Evolutionary conservation across 202 grass and related monocot species (phyloP).

Genomic region (Panicum virgatum): DNA sequence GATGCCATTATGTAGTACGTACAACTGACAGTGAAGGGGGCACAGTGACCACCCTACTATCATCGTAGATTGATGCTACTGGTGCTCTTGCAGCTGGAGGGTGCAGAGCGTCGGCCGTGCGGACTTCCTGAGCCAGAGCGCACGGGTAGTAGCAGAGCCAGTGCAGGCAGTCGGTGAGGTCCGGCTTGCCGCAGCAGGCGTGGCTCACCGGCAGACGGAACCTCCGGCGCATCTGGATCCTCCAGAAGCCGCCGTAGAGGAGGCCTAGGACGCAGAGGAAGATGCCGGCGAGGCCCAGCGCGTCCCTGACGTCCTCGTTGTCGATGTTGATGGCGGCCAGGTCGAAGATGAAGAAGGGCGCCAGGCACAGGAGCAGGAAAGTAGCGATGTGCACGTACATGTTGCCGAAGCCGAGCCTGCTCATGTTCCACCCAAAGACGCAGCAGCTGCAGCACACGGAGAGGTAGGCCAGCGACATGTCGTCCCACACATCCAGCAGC

Average conservation of each 20-base stretch:
- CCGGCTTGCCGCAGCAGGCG: slow-evolving; percentile 54
- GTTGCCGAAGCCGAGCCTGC: slow-evolving; percentile 71
- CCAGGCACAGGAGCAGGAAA: slow-evolving; percentile 77
- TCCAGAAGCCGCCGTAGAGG: slow-evolving; percentile 88
- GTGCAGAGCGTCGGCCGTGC: slow-evolving; percentile 59
- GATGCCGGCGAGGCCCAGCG: slow-evolving; percentile 56
- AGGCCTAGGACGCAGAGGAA: slow-evolving; percentile 64
- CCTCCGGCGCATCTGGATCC: slow-evolving; percentile 79
- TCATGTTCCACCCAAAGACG: slow-evolving; percentile 80
- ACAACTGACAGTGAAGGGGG: too few species aligned
- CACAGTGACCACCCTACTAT: too few species aligned
- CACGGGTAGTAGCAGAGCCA: slow-evolving; percentile 81
- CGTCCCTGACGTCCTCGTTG: slow-evolving; percentile 42
- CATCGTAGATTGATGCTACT: too few species aligned
- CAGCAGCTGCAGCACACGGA: slow-evolving; percentile 85
- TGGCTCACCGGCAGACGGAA: slow-evolving; percentile 51
- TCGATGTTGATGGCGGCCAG: slow-evolving; percentile 78
- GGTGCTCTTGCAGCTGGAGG: too few species aligned
- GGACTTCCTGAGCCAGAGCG: slow-evolving; percentile 68
- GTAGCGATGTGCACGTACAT: slow-evolving; percentile 71
- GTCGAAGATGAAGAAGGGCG: slow-evolving; percentile 82
- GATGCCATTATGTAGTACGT: too few species aligned
- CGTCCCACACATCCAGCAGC: slow-evolving; percentile 66
- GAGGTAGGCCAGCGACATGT: slow-evolving; percentile 70
- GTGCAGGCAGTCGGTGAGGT: slow-evolving; percentile 58